Base-by-base conservation (phyloP, 2,329 filamentous ascomycete genomes). In the Aspergillus quadricinctus region DNA sequence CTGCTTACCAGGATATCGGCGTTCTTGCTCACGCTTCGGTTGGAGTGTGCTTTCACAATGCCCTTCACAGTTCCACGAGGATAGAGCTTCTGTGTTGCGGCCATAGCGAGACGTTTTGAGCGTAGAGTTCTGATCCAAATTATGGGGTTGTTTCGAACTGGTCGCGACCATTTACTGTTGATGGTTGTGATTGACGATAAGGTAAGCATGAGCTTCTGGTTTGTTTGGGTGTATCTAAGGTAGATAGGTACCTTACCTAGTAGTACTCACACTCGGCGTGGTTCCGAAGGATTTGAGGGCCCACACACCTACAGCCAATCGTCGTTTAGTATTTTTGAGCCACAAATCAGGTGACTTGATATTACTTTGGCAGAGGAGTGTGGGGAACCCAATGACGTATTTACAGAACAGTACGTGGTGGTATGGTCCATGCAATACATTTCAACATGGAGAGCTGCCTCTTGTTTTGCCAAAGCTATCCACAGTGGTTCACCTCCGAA, bases 21-120 rank as follows among this genome's bases (percentile, higher is more conserved):
- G 73, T 94, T 92, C 74, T 91, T 94, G 78, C 87, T 90, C 61
- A 96, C 75, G 61, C 83, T 88, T 69, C 87, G 86, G 61, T 89
- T 88, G 8, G 90, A 88, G 73, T 96, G 91, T 19, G 90, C 91
- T 76, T 96, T 96, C 67, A 95, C 81, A 58, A 95, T 93, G 74
- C 92, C 92, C 75, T 92, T 94, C 65, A 96, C 81, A 0, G 90
- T 94, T 19, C 85, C 86, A 60, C 92, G 87, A 10, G 92, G 92
- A 68, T 96, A 96, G 14, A 90, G 80, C 65, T 91, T 93, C 68
- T 88, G 86, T 23, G 84, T 80, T 11, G 83, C 77, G 52, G 83
- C 84, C 82, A 86, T 88, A 10, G n/a, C 19, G 17, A 37, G 17
- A 17, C 5, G 6, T 17, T 35, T 17, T 37, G 31, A 37, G 11